Evolutionary conservation across 1,284 basidiomycete species (phyloP), one percentile per base, ranked within the genome.

Genomic region (Porogramme epimiltina): DNA sequence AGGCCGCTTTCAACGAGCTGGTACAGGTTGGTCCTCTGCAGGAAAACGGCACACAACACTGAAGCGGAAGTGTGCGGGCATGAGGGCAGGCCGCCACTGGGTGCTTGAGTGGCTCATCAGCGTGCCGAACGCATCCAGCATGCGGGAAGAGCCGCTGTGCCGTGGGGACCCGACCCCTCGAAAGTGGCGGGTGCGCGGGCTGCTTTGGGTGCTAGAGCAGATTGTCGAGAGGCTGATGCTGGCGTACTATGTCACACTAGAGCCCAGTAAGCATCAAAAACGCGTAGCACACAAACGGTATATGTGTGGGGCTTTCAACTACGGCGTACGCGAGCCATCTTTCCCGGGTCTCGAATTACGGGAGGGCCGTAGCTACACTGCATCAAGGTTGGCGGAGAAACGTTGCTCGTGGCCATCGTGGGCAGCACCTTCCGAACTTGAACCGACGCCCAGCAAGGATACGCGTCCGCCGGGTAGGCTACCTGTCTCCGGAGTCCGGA

Each of bases 131-230:
- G 46, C 33, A 6, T 49, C 49, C 19, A 56, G 58, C 8, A 54
- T 55, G 4, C 66, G 70, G 0, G 73, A 77, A 2, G 56, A 62
- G 2, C 61, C 82, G 13, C 86, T 87, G n/a, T 89, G 84, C 63
- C 89, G 87, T 60, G 83, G 84, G 20, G 86, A 89, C 63, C 66
- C 87, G 2, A 88, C 86, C 5, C 78, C 82, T 3, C 69, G 86
- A 42, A 59, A 66, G 3, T 73, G 77, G 66, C 70, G 87, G 66
- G 87, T 86, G 55, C 15, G 80, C 70, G 5, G 8, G 13, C n/a
- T 6, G 10, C 22, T n/a, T n/a, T n/a, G 19, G 24, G n/a, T 41
- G 34, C 34, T 15, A 36, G n/a, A 39, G 28, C 36, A 37, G 19
- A 39, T 33, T 15, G 18, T 20, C 45, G 34, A 45, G 37, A 36